A percentile compares a stretch with the other conserved stretches of the same genome.
These are phyloP conservation scores for Avicennia marina DNA, from an alignment of 257 asterid genomes.

Conservation along the genomic window DNA sequence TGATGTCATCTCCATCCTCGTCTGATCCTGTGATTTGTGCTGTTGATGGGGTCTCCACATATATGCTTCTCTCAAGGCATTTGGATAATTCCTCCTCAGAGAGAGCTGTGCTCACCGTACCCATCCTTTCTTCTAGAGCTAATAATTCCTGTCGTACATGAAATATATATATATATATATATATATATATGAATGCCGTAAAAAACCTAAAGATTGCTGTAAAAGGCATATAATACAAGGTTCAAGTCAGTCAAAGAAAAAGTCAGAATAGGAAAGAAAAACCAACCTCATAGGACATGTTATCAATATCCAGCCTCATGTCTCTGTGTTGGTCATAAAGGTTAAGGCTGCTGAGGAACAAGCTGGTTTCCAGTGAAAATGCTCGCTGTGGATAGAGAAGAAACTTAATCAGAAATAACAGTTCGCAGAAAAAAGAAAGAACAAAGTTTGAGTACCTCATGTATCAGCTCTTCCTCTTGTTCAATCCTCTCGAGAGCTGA, in stretches of 20 bases:
- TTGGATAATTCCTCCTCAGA: slow-evolving; percentile 64
- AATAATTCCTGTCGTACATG: slow-evolving; percentile 59
- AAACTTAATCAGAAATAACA: background rate
- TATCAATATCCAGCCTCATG: background rate
- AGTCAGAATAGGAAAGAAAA: too few species aligned
- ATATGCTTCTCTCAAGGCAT: slow-evolving; percentile 48
- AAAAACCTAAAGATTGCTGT: too few species aligned
- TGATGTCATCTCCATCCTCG: slow-evolving; percentile 46
- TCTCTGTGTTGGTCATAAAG: background rate
- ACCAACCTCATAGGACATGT: background rate
- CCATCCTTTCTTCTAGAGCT: slow-evolving; percentile 90
- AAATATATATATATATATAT: background rate
- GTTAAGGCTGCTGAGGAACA: background rate
- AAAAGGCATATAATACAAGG: background rate
- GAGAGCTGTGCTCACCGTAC: slow-evolving; percentile 82
- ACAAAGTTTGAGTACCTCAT: background rate
- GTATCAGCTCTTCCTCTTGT: background rate
- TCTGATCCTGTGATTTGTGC: slow-evolving; percentile 22
- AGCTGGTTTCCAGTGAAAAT: background rate
- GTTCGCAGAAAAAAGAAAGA: background rate
- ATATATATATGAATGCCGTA: background rate
- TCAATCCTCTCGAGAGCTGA: too few species aligned
- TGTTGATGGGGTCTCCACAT: slow-evolving; percentile 25
- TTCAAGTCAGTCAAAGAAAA: too few species aligned
- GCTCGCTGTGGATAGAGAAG: background rate